Percentiles rank a stretch among this genome's conserved stretches.
Evolutionary conservation across 2,329 filamentous ascomycete species (phyloP).

Genomic region (Aspergillus tamarii): DNA sequence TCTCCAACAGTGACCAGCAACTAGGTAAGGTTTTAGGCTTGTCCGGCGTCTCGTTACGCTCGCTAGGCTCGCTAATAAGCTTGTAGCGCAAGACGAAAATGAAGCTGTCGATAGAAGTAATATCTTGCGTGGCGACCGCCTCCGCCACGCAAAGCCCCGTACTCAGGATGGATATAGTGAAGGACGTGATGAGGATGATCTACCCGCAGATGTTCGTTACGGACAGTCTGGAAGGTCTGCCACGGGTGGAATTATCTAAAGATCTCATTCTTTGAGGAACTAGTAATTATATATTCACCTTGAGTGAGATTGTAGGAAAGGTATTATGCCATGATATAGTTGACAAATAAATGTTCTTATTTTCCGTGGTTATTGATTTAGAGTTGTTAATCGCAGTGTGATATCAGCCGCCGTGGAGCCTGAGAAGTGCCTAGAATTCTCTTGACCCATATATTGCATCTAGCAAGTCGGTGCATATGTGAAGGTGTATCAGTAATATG

Average conservation of each 20-base stretch:
- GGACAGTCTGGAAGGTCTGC: neutral
- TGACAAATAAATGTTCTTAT: neutral
- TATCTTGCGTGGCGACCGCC: slow-evolving; percentile 25
- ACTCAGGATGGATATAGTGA: slow-evolving; percentile 26
- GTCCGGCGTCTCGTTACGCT: neutral
- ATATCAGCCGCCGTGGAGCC: neutral
- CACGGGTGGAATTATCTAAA: neutral
- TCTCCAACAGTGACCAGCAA: slow-evolving; percentile 31
- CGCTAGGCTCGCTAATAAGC: neutral
- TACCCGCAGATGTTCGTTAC: slow-evolving; percentile 16
- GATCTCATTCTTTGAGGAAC: no score
- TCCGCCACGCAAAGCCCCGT: slow-evolving; percentile 29
- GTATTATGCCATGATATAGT: neutral
- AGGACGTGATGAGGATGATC: slow-evolving; percentile 28
- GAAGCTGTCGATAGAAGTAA: slow-evolving; percentile 28
- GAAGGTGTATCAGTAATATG: neutral
- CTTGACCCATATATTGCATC: neutral
- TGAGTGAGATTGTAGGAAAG: neutral
- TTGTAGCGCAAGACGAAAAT: slow-evolving; percentile 24
- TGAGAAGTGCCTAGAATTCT: neutral
- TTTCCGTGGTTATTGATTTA: neutral
- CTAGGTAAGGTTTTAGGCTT: slow-evolving; percentile 29
- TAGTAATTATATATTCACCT: neutral
- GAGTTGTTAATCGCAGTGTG: neutral
- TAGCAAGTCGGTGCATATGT: neutral